A percentile compares a stretch with the other conserved stretches of the same genome.
Evolutionary conservation across 495 filamentous ascomycete genomes (phyloP).

Genomic region (Chlorociboria aeruginascens): DNA sequence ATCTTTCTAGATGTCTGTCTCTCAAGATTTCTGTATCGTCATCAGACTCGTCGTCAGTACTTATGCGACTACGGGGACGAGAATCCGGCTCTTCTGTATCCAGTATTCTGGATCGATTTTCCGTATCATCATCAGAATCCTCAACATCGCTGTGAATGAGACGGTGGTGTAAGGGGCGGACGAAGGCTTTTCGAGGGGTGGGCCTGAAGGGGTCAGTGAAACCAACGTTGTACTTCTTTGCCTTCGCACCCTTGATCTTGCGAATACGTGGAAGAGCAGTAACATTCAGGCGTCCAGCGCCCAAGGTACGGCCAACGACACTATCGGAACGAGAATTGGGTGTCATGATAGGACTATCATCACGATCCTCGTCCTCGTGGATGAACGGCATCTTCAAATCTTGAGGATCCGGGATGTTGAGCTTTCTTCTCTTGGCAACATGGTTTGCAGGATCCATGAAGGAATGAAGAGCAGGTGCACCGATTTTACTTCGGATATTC

Average conservation of each 20-base stretch:
- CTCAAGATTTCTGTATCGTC: constrained; percentile 28
- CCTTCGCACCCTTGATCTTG: constrained; percentile 48
- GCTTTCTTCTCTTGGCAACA: constrained; percentile 54
- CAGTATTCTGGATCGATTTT: constrained; percentile 49
- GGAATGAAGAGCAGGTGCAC: constrained; percentile 67
- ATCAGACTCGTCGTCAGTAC: constrained; percentile 55
- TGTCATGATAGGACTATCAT: constrained; percentile 47
- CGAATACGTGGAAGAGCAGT: constrained; percentile 59
- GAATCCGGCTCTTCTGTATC: constrained; percentile 81
- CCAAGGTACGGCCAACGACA: constrained; percentile 28
- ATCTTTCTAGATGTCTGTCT: constrained; percentile 1
- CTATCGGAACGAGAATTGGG: constrained; percentile 55
- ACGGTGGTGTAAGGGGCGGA: constrained; percentile 45
- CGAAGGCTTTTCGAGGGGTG: constrained; percentile 26
- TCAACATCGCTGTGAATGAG: constrained; percentile 40
- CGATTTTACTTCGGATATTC: constrained; percentile 75
- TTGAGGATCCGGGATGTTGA: constrained; percentile 59
- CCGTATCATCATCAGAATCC: constrained; percentile 53
- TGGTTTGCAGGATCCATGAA: constrained; percentile 77
- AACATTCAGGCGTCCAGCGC: constrained; percentile 42
- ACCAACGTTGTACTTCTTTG: constrained; percentile 48
- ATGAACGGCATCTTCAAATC: constrained; percentile 30
- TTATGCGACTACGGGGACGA: constrained; percentile 65
- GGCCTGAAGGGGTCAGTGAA: constrained; percentile 65
- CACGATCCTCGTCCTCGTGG: constrained; percentile 29